Conservation (phyloP, 1,284 basidiomycete genomes). For the Kwoniella shivajii region DNA sequence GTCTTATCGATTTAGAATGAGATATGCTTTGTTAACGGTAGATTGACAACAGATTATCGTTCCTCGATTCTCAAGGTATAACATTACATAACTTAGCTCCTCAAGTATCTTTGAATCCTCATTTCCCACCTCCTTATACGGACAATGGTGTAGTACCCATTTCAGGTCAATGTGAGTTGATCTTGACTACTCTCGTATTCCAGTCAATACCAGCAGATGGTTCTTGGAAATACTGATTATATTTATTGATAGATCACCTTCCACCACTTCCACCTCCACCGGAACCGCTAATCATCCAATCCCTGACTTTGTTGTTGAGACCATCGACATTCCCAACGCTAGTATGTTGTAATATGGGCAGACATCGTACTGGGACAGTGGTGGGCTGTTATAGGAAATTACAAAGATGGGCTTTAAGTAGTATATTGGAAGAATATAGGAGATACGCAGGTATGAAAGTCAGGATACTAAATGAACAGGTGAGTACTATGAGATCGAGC, state of each 20-base stretch:
- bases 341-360: slow-evolving; percentile 60
- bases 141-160: slow-evolving; percentile 50
- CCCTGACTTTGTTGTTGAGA: slow-evolving; percentile 58
- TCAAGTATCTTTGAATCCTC: slow-evolving; percentile 46
- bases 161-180: slow-evolving; percentile 43
- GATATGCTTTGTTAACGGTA: too few relatives aligned
- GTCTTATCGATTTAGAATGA: neutral
- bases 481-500: slow-evolving; percentile 27
- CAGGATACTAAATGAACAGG: slow-evolving; percentile 59
- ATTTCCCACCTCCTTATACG: slow-evolving; percentile 52
- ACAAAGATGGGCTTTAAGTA: slow-evolving; percentile 58
- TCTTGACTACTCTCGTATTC: neutral
- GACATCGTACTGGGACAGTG: slow-evolving; percentile 59
- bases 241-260: slow-evolving; percentile 38
- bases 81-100: slow-evolving; percentile 48
- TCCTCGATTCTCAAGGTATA: slow-evolving; percentile 50
- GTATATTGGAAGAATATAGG: slow-evolving; percentile 59
- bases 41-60: slow-evolving; percentile 46
- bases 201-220: neutral
- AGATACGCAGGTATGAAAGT: slow-evolving; percentile 59
- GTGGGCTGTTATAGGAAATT: slow-evolving; percentile 57
- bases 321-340: slow-evolving; percentile 57
- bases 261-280: slow-evolving; percentile 51
- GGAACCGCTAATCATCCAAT: slow-evolving; percentile 59
- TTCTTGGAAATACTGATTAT: neutral